phyloP scores from a whole-genome alignment of 495 filamentous ascomycete genomes.

The Gamarada debralockiae region DNA sequence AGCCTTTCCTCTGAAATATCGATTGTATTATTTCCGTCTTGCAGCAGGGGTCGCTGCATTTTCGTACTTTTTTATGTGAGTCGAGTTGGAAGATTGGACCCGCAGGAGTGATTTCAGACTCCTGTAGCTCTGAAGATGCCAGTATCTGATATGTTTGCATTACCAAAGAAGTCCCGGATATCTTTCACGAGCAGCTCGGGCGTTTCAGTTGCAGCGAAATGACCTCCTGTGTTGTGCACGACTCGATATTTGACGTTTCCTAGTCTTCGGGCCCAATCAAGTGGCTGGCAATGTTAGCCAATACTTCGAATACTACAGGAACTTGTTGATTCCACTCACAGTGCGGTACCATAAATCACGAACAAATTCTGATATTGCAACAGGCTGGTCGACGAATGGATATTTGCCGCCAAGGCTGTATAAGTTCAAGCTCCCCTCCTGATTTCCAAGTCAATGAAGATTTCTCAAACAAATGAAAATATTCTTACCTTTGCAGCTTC shows the following conservation, averaged over 20 bases:
- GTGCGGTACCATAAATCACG: background rate
- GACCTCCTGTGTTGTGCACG: background rate
- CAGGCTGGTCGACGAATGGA: background rate
- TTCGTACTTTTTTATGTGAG: too few relatives aligned
- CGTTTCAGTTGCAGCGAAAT: background rate
- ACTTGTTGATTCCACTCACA: too few relatives aligned
- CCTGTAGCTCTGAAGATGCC: too few relatives aligned
- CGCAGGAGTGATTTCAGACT: too few relatives aligned
- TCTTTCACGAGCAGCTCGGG: background rate
- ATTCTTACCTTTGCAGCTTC: background rate
- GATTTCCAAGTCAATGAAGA: too few relatives aligned
- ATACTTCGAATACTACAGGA: too few relatives aligned
- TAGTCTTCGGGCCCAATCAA: background rate
- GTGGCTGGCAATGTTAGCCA: background rate
- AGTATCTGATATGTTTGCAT: background rate
- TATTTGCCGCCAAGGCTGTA: background rate
- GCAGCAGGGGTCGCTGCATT: too few relatives aligned
- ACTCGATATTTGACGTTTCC: background rate
- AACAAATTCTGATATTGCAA: background rate
- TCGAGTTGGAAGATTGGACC: too few relatives aligned
- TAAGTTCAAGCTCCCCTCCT: background rate
- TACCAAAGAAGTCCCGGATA: background rate
- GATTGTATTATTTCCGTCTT: too few relatives aligned
- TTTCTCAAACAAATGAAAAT: too few relatives aligned
- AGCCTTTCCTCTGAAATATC: too few relatives aligned